A percentile compares a stretch with the other conserved stretches of the same genome.
These are phyloP conservation scores for Erythrophleum ivorense DNA, from an alignment of 331 rosid genomes.

Conservation along the genomic window DNA sequence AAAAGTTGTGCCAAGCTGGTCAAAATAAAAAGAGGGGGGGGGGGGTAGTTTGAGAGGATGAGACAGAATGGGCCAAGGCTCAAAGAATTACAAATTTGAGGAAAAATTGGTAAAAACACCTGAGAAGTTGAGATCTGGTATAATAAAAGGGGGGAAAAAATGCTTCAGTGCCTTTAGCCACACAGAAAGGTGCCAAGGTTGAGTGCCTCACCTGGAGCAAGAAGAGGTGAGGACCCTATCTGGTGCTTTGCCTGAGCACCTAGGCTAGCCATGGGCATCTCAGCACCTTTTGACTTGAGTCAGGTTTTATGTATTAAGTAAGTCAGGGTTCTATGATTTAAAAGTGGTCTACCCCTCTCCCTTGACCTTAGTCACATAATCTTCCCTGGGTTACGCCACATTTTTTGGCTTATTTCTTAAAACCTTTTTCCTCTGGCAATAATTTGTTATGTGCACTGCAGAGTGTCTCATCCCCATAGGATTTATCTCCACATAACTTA, in stretches of 20 bases:
- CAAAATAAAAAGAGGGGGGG: too few species aligned
- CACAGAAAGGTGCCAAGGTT: background rate
- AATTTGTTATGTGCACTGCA: background rate
- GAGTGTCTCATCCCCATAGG: background rate
- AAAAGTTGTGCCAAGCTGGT: background rate
- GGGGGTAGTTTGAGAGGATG: slow-evolving; percentile 16
- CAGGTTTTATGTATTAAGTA: background rate
- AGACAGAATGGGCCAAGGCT: background rate
- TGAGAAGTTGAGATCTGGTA: slow-evolving; percentile 1
- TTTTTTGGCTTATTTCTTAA: background rate
- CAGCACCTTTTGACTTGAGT: background rate
- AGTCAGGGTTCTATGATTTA: background rate
- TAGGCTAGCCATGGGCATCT: background rate
- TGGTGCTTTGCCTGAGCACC: background rate
- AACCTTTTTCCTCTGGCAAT: background rate
- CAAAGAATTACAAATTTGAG: slow-evolving; percentile 21
- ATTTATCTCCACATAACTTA: slow-evolving; percentile 3
- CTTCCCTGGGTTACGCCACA: background rate
- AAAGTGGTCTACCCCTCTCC: background rate
- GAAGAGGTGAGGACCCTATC: background rate
- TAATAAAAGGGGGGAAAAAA: background rate
- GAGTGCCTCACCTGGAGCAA: background rate
- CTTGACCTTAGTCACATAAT: background rate
- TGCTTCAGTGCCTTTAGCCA: background rate
- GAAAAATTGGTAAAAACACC: slow-evolving; percentile 1